These are phyloP conservation scores for Ambrosia artemisiifolia DNA, from an alignment of 129 eudicot genomes.

Conservation along the genomic window DNA sequence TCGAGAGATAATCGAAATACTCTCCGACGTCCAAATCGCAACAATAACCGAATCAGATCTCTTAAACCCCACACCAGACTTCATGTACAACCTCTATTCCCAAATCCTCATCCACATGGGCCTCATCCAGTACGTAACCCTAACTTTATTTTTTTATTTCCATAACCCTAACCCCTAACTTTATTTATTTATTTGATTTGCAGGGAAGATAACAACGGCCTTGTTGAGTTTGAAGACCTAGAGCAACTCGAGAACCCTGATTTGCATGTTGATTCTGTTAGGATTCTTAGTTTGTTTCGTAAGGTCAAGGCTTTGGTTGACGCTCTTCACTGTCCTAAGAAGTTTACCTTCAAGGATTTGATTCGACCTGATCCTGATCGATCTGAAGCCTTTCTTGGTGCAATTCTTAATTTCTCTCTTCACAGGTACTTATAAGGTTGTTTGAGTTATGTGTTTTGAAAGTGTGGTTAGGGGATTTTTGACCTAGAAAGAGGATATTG, in stretches of 20 bases:
- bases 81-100: constrained; percentile 49
- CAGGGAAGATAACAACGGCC: constrained; percentile 68
- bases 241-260: constrained; percentile 85
- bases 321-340: constrained; percentile 52
- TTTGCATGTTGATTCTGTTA: constrained; percentile 54
- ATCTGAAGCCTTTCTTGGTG: constrained; percentile 55
- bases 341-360: constrained; percentile 52
- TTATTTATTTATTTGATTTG: background rate
- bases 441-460: background rate
- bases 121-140: constrained; percentile 36
- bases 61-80: constrained; percentile 56
- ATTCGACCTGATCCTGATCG: constrained; percentile 71
- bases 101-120: constrained; percentile 47
- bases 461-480: no score
- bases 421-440: constrained; percentile 45
- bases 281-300: constrained; percentile 42
- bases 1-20: constrained; percentile 41
- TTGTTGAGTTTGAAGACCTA: constrained; percentile 61
- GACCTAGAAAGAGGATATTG: no score
- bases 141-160: background rate
- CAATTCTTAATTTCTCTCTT: constrained; percentile 58
- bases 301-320: constrained; percentile 43
- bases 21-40: constrained; percentile 49
- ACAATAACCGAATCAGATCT: constrained; percentile 53
- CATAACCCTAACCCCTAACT: background rate